Evolutionary conservation across 2,329 filamentous ascomycete species (phyloP), one percentile per base, ranked within the genome.

Genomic region (Apiospora rasikravindrae): DNA sequence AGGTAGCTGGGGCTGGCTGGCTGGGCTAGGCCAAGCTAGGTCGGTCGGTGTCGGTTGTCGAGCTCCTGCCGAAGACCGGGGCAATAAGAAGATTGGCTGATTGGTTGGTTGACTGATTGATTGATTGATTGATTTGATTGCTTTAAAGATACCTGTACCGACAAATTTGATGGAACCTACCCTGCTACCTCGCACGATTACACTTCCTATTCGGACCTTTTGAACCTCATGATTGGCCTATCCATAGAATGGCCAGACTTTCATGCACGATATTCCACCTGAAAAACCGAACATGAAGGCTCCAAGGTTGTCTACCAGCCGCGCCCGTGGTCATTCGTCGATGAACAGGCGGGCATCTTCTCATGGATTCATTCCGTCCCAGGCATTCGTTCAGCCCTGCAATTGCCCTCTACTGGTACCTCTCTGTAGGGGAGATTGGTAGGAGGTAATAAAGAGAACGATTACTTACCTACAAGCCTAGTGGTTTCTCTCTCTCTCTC

Each of bases 141-240:
- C 4, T 8, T 37, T 37, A 4, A 37, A 37, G 37, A 37, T 37
- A 37, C 37, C 37, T 37, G 37, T 37, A n/a, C 22, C 47, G 24
- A n/a, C 24, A 6, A 49, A 22, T 19, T 19, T n/a, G 16, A 47
- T 47, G 6, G 16, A 16, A 24, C n/a, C 11, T 51, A n/a, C n/a
- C 47, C 24, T 51, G n/a, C 19, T 51, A 51, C 19, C 22, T 61
- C 53, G 22, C 29, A 37, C 29, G 26, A 61, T 61, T 29, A 26
- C 53, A 37, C 53, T 57, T 57, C 26, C 51, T 61, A 61, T 61
- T 61, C 53, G 53, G 53, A 61, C 53, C 53, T 37, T 61, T 61
- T 33, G 53, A 29, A 33, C 11, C 53, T 33, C 53, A 61, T 37
- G 29, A 61, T 61, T 61, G 29, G 53, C 29, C 29, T 37, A 33